Percentiles rank a stretch among this genome's conserved stretches.
Evolutionary conservation across 495 filamentous ascomycete genomes (phyloP).

Genomic region (Aspergillus heteromorphus): DNA sequence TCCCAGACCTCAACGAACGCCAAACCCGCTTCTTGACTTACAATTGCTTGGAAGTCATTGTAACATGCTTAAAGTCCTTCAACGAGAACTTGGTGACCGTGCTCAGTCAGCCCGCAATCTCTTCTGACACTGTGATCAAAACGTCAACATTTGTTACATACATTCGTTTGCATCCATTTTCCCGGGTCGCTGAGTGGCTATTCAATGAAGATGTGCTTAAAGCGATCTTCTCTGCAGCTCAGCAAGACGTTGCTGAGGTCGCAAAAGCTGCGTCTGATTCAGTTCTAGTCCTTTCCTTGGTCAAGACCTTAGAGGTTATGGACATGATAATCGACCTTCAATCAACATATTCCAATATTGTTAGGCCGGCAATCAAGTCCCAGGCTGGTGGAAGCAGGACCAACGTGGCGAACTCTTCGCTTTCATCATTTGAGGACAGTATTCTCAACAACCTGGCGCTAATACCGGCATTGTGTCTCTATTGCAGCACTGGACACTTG

Average conservation of each 20-base stretch:
- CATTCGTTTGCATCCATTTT: constrained; percentile 81
- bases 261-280: constrained; percentile 62
- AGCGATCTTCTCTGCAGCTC: constrained; percentile 68
- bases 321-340: constrained; percentile 77
- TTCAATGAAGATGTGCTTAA: constrained; percentile 86
- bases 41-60: constrained; percentile 73
- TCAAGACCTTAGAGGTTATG: constrained; percentile 74
- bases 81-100: constrained; percentile 87
- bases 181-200: constrained; percentile 92
- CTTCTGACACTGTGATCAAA: constrained; percentile 66
- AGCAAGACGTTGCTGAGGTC: constrained; percentile 65
- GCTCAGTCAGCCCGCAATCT: constrained; percentile 65
- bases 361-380: constrained; percentile 68
- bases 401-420: constrained; percentile 62
- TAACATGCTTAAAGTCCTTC: constrained; percentile 70
- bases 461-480: constrained; percentile 73
- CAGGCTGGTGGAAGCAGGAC: constrained; percentile 38
- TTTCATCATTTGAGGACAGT: constrained; percentile 86
- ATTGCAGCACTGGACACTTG: constrained; percentile 73
- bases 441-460: constrained; percentile 72
- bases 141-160: constrained; percentile 69
- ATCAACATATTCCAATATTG: constrained; percentile 82
- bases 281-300: constrained; percentile 65
- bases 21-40: constrained; percentile 67
- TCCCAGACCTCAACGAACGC: constrained; percentile 50